Evolutionary conservation across 257 asterid genomes (phyloP).

Genomic region (Primulina tabacum): DNA sequence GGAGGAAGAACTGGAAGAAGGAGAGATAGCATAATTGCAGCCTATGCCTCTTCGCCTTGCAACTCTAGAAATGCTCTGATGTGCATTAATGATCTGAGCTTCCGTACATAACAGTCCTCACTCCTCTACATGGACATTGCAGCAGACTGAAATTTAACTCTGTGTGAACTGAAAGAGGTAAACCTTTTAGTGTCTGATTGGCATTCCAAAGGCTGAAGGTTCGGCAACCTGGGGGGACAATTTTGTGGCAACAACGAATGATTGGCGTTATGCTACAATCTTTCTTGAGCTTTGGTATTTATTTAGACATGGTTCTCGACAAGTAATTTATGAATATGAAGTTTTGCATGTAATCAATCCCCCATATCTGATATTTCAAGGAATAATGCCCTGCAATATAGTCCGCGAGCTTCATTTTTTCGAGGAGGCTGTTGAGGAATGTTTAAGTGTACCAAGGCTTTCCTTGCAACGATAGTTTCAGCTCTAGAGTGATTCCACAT

Average conservation of each 20-base stretch:
- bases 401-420: not conserved
- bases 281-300: not conserved
- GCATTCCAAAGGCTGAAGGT: not conserved
- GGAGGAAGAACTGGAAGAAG: conserved; percentile 81
- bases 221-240: not conserved
- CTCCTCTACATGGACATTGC: not conserved
- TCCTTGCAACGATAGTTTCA: too few species aligned
- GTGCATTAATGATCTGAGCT: not conserved
- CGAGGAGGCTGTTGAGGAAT: too few species aligned
- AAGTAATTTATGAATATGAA: not conserved
- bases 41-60: not conserved
- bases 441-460: too few species aligned
- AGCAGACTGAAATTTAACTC: not conserved
- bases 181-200: not conserved
- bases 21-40: conserved; percentile 52
- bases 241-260: not conserved
- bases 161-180: not conserved
- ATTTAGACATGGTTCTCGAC: not conserved
- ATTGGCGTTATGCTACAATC: not conserved
- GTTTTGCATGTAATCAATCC: not conserved
- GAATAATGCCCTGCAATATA: not conserved
- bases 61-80: not conserved
- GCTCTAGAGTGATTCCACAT: too few species aligned
- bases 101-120: too few species aligned
- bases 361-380: not conserved